Conservation (phyloP, 164 flowering plant genomes). For the Euptelea pleiosperma region DNA sequence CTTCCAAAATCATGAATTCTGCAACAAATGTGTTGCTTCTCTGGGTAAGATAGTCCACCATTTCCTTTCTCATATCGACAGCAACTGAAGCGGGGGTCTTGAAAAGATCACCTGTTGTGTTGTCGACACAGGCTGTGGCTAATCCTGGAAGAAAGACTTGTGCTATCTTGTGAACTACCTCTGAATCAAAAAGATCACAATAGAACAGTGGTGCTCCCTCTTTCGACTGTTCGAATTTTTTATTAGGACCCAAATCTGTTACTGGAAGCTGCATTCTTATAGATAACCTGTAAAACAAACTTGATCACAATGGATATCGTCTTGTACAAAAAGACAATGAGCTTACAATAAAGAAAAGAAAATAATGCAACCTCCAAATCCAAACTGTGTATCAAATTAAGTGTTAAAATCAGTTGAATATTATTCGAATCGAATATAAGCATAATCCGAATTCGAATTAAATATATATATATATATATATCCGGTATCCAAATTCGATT, state of each 20-base stretch:
- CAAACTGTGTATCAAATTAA: too few species aligned
- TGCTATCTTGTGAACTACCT: constrained; percentile 27
- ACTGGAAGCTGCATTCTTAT: constrained; percentile 9
- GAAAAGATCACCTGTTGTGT: constrained; percentile 29
- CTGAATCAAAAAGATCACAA: constrained; percentile 24
- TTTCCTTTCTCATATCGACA: constrained; percentile 68
- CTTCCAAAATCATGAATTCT: constrained; percentile 56
- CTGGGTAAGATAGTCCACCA: constrained; percentile 60
- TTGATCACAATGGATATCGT: too few species aligned
- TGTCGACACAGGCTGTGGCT: constrained; percentile 31
- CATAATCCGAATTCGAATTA: too few species aligned
- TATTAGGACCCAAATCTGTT: constrained; percentile 1
- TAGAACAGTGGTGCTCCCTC: constrained; percentile 11
- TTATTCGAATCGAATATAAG: too few species aligned
- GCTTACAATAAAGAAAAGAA: too few species aligned
- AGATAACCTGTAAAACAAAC: too few species aligned
- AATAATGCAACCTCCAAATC: too few species aligned
- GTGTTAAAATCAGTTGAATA: too few species aligned
- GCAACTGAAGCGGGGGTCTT: constrained; percentile 58
- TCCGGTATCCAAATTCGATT: too few species aligned
- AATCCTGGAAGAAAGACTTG: constrained; percentile 26
- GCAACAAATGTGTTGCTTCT: constrained; percentile 71
- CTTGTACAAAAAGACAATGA: too few species aligned
- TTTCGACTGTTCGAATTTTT: constrained; percentile 10
- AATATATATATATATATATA: too few species aligned